Evolutionary conservation across 495 filamentous ascomycete species (phyloP), one percentile per base, ranked within the genome.

Genomic region (Neurospora sp.): DNA sequence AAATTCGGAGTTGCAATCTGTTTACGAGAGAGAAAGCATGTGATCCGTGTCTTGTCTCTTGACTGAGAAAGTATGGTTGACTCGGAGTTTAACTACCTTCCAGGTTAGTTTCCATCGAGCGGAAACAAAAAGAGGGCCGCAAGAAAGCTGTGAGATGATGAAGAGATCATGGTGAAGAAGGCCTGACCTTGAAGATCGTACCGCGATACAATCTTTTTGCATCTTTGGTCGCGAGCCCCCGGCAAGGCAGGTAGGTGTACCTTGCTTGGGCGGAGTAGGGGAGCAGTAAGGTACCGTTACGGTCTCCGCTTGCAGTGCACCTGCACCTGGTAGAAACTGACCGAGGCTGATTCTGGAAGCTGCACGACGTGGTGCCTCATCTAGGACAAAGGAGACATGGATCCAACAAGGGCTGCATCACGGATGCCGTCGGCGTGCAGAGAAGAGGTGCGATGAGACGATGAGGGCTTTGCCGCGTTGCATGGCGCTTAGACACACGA

Each of bases 341-440:
- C 53, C 53, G 53, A 65, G 53, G 53, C 53, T 65, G 27, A 16
- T 61, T 61, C 27, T 35, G 53, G 76, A 78, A 61, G 73, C 75
- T 81, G 78, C 77, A 76, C 59, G 75, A 72, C 72, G 72, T 72
- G 73, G 61, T 75, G 78, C 77, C 77, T 81, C 78, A 80, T 76
- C 72, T 78, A 71, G 78, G 78, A 76, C 78, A 79, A 79, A 78
- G 72, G 71, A 72, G 42, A 73, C 44, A 69, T 75, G 76, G 74
- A 72, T 74, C 65, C 53, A 65, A 9, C 27, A 65, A 65, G 14
- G 53, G 31, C 22, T 37, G 53, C 53, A 65, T 65, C 27, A 65
- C 27, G 53, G 53, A 65, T 65, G 31, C 53, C 53, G 14, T 65
- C 53, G 27, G 27, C 53, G 53, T 65, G 27, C 53, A 65, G 27